These are phyloP conservation scores for Sporothrix humicola DNA, from an alignment of 2,329 filamentous ascomycete genomes.

Conservation along the genomic window DNA sequence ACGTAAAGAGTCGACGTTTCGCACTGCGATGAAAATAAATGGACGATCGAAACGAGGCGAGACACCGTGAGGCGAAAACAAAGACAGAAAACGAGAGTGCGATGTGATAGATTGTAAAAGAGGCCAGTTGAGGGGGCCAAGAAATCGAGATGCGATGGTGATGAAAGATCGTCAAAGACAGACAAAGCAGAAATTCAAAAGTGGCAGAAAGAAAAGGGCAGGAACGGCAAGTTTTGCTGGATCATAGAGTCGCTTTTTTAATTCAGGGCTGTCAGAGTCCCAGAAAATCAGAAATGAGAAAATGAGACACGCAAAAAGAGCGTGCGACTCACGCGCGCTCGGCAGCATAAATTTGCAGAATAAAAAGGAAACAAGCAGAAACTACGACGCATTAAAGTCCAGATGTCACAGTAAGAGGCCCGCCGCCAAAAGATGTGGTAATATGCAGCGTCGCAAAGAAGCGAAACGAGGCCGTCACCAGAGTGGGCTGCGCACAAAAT, in stretches of 20 bases:
- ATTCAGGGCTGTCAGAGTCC: neutral
- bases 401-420: neutral
- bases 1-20: neutral
- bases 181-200: neutral
- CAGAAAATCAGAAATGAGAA: too few relatives aligned
- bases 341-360: neutral
- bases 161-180: neutral
- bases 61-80: neutral
- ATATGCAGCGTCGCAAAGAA: conserved; percentile 7
- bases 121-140: neutral
- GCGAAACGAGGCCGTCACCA: neutral
- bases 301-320: neutral
- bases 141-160: neutral
- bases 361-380: neutral
- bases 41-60: conserved; percentile 12
- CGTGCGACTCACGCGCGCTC: neutral
- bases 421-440: conserved; percentile 1
- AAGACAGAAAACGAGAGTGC: conserved; percentile 8
- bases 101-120: conserved; percentile 2
- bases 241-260: neutral
- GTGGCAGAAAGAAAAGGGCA: neutral
- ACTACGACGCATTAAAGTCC: neutral
- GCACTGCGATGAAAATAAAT: conserved; percentile 1
- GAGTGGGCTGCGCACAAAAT: neutral
- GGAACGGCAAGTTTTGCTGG: neutral